phyloP scores from a whole-genome alignment of 495 filamentous ascomycete genomes.

The Hyaloscypha variabilis region DNA sequence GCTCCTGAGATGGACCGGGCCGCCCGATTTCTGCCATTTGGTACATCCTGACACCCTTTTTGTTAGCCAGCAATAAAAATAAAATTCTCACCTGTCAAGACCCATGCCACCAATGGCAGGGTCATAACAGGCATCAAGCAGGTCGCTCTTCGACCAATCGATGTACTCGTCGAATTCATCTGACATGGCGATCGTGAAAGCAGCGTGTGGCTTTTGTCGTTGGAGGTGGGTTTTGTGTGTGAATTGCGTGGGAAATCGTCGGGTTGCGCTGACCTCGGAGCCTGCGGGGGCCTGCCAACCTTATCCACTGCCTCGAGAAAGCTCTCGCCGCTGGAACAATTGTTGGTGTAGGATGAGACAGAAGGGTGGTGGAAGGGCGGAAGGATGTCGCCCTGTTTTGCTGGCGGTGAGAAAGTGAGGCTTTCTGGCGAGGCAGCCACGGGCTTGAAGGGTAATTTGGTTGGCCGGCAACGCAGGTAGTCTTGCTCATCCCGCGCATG shows the following conservation, averaged over 20 bases:
- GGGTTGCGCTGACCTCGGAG: not conserved
- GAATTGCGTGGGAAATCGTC: not conserved
- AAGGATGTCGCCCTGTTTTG: conserved; percentile 15
- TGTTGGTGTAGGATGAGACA: not conserved
- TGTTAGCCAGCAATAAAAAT: conserved; percentile 39
- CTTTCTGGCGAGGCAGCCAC: conserved; percentile 7
- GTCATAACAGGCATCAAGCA: conserved; percentile 20
- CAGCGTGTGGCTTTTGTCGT: conserved; percentile 9
- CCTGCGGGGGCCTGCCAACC: not conserved
- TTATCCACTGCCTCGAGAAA: conserved; percentile 4
- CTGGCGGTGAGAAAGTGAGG: conserved; percentile 13
- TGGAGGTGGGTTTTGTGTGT: not conserved
- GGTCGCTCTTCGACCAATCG: conserved; percentile 20
- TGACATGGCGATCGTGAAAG: conserved; percentile 17
- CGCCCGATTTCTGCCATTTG: too few relatives aligned
- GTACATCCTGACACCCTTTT: conserved; percentile 32
- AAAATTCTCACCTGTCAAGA: conserved; percentile 28
- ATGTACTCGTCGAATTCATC: conserved; percentile 9
- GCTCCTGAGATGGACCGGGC: too few relatives aligned
- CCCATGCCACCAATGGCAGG: conserved; percentile 3
- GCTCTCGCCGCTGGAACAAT: conserved; percentile 9
- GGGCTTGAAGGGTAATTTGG: not conserved
- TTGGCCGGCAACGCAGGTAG: not conserved
- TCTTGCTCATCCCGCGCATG: not conserved
- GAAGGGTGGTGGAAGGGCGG: not conserved